These are phyloP conservation scores for Coffea eugenioides DNA, from an alignment of 257 asterid genomes.

Conservation along the genomic window DNA sequence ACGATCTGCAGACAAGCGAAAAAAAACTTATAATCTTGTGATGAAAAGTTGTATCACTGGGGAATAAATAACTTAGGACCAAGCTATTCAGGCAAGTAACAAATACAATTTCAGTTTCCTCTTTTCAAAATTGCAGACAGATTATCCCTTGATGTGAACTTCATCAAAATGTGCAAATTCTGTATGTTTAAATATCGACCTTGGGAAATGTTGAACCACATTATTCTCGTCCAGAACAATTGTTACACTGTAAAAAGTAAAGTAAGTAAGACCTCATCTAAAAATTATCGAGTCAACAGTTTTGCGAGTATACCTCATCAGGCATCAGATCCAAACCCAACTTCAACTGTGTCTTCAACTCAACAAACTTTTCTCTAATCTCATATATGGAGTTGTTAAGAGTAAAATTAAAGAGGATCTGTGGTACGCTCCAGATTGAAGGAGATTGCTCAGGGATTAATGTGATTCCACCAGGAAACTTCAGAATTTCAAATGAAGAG, in stretches of 20 bases:
- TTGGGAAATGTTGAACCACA: not conserved
- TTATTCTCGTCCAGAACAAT: not conserved
- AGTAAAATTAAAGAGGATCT: constrained; percentile 61
- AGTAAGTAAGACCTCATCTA: not conserved
- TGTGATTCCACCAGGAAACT: constrained; percentile 77
- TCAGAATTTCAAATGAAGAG: constrained; percentile 65
- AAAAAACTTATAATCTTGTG: not conserved
- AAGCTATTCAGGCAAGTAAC: constrained; percentile 5
- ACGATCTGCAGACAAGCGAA: constrained; percentile 44
- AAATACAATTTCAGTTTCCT: not conserved
- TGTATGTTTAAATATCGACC: not conserved
- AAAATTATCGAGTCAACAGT: not conserved
- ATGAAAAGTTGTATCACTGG: not conserved
- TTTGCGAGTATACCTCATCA: constrained; percentile 50
- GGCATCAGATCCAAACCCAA: constrained; percentile 54
- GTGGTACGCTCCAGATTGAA: constrained; percentile 31
- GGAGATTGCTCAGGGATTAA: constrained; percentile 49
- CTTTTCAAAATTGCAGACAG: not conserved
- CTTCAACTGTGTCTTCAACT: constrained; percentile 64
- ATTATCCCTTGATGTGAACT: too few relatives aligned
- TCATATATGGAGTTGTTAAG: constrained; percentile 71
- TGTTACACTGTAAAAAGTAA: not conserved
- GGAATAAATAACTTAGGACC: not conserved
- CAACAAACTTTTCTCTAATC: constrained; percentile 55
- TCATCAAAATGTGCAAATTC: not conserved